Conservation (phyloP, 2,329 filamentous ascomycete genomes). For the Ophiocordyceps camponoti-floridani region DNA sequence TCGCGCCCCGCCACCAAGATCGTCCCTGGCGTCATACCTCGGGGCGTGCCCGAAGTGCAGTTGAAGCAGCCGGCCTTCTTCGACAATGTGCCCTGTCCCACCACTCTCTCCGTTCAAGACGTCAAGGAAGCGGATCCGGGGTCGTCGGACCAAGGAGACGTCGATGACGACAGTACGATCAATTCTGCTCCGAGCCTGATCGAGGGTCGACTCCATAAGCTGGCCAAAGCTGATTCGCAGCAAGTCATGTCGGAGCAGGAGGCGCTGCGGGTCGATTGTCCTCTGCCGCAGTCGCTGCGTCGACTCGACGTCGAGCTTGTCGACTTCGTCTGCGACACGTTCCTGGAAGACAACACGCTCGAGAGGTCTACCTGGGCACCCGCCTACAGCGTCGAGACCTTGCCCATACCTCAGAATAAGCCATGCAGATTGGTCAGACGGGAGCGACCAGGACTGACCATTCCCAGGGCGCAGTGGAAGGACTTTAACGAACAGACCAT, state of each 20-base stretch:
- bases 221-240: slow-evolving; percentile 5
- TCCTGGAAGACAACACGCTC: slow-evolving; percentile 35
- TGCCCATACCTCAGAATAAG: slow-evolving; percentile 4
- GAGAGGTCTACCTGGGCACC: slow-evolving; percentile 30
- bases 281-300: slow-evolving; percentile 38
- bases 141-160: slow-evolving; percentile 5
- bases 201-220: slow-evolving; percentile 1
- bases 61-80: slow-evolving; percentile 17
- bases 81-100: slow-evolving; percentile 13
- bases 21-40: slow-evolving; percentile 8
- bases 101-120: slow-evolving; percentile 8
- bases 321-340: slow-evolving; percentile 41
- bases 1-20: slow-evolving; percentile 11
- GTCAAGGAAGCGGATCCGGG: slow-evolving; percentile 6
- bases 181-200: neutral
- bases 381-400: slow-evolving; percentile 3
- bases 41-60: slow-evolving; percentile 16
- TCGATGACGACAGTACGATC: slow-evolving; percentile 1
- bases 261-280: slow-evolving; percentile 6
- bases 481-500: slow-evolving; percentile 45
- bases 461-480: slow-evolving; percentile 29
- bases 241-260: slow-evolving; percentile 10
- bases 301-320: slow-evolving; percentile 35
- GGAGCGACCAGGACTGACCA: neutral
- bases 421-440: slow-evolving; percentile 3